Percentiles rank a stretch among this genome's conserved stretches.
phyloP scores from a whole-genome alignment of 805 yeast species.

The Candida sphagnicola region DNA sequence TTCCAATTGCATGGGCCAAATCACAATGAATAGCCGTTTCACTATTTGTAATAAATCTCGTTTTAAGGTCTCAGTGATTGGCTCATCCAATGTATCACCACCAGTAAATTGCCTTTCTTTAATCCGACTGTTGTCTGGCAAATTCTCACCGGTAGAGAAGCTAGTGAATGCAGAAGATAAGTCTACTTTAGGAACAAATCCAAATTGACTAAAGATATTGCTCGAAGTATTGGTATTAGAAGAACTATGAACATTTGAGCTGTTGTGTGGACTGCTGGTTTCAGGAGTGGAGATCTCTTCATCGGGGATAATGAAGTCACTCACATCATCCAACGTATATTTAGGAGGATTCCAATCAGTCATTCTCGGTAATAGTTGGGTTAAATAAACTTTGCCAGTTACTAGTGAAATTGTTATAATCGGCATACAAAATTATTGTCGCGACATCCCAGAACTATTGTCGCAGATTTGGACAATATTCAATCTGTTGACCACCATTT shows the following conservation, averaged over 20 bases:
- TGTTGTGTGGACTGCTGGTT: conserved; percentile 1
- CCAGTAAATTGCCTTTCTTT: conserved; percentile 56
- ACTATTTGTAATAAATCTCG: conserved; percentile 36
- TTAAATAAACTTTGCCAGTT: not conserved
- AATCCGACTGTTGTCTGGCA: conserved; percentile 20
- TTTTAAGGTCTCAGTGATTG: conserved; percentile 52
- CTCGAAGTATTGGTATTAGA: conserved; percentile 3
- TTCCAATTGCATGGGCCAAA: conserved; percentile 42
- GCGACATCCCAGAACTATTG: too few relatives aligned
- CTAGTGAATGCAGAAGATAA: conserved; percentile 33
- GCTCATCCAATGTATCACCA: conserved; percentile 71
- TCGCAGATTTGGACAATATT: too few relatives aligned
- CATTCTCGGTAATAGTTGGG: conserved; percentile 1
- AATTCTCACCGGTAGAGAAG: conserved; percentile 16
- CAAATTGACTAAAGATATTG: conserved; percentile 10
- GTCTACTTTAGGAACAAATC: conserved; percentile 26
- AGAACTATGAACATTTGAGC: not conserved
- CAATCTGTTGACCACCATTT: too few relatives aligned
- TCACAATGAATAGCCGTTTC: conserved; percentile 32
- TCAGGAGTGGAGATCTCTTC: conserved; percentile 17
- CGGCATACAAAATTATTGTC: too few relatives aligned
- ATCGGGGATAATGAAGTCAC: conserved; percentile 37
- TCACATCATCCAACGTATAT: conserved; percentile 14
- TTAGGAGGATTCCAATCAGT: conserved; percentile 7
- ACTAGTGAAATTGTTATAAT: too few relatives aligned